Conservation (phyloP, 352 stramenopile species). For the Phytophthora cajani region DNA sequence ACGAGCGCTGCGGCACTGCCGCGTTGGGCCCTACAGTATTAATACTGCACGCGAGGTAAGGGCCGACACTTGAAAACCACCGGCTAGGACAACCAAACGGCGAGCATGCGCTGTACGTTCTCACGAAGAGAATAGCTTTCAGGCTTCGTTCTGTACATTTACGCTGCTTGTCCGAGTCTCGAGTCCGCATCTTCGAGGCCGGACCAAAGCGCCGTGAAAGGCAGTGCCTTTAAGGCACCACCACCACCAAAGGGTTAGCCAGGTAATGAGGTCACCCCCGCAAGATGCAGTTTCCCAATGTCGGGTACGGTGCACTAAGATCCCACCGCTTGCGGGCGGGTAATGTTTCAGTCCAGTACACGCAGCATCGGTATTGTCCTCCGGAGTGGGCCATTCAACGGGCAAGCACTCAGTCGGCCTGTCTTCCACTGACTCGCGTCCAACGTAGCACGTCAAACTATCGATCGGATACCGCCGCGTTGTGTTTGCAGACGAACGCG, state of each 20-base stretch:
- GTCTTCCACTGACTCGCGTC: constrained; percentile 20
- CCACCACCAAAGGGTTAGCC: constrained; percentile 1
- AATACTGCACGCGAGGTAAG: constrained; percentile 13
- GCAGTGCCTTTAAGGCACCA: neutral
- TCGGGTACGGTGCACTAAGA: neutral
- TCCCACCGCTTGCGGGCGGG: neutral
- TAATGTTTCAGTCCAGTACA: neutral
- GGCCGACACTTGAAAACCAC: constrained; percentile 25
- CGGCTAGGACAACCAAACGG: constrained; percentile 29
- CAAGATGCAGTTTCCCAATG: neutral
- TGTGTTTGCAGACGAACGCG: neutral
- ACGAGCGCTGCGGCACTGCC: neutral
- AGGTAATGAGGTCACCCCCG: neutral
- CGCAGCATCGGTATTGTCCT: neutral
- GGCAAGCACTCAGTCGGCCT: constrained; percentile 20
- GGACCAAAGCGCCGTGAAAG: neutral
- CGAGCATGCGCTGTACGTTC: constrained; percentile 22
- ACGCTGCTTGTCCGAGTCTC: constrained; percentile 12
- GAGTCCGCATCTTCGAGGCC: constrained; percentile 6
- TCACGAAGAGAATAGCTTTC: constrained; percentile 26
- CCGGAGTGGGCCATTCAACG: constrained; percentile 3
- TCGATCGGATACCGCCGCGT: neutral
- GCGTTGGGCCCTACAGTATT: too few relatives aligned
- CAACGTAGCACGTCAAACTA: constrained; percentile 21
- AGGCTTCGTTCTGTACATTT: constrained; percentile 14